Evolutionary conservation across 1,139 yeast species (phyloP), one percentile per base, ranked within the genome.

Genomic region (Oligophagozyma castellii): DNA sequence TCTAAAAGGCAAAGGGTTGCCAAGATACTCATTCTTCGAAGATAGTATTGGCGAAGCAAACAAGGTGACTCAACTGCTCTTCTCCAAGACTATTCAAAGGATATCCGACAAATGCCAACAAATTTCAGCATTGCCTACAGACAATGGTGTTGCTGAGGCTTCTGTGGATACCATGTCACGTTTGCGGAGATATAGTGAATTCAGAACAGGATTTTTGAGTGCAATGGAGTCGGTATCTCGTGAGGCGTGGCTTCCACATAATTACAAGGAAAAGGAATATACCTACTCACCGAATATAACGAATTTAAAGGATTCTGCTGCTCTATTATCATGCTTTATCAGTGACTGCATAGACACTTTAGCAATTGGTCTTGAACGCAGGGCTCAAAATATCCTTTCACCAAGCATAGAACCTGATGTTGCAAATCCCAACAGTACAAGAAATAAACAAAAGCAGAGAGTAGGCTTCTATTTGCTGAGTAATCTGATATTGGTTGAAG

Each of bases 321-420:
- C 28, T n/a, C 51, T 77, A 33, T 53, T 80, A 14, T 67, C 83
- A 2, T 63, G 77, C 24, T 81, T 67, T 46, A 65, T 73, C 35
- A 67, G 81, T 30, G 95, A 83, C 49, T 64, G 78, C 22, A 66
- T 84, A 28, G 95, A 83, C 50, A 73, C 75, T 23, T 63, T 80
- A 21, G 63, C 76, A 49, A 61, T 77, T 23, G 67, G 68, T 32
- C 63, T 63, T 55, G 86, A 65, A 51, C 63, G 54, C 42, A 71
- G 57, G 48, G 81, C 65, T 35, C 66, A 60, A 38, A 37, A 55
- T 14, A 40, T 57, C 35, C 37, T 63, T 34, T 58, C 61, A 39
- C 72, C 71, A 37, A 39, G 44, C 30, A 33, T 44, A 33, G 47
- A 55, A 40, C 44, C 44, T 3, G 47, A 43, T 28, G 37, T 39